Percentiles rank a stretch among this genome's conserved stretches.
These are phyloP conservation scores for Claviceps pazoutovae DNA, from an alignment of 2,329 filamentous ascomycete genomes.

Conservation along the genomic window DNA sequence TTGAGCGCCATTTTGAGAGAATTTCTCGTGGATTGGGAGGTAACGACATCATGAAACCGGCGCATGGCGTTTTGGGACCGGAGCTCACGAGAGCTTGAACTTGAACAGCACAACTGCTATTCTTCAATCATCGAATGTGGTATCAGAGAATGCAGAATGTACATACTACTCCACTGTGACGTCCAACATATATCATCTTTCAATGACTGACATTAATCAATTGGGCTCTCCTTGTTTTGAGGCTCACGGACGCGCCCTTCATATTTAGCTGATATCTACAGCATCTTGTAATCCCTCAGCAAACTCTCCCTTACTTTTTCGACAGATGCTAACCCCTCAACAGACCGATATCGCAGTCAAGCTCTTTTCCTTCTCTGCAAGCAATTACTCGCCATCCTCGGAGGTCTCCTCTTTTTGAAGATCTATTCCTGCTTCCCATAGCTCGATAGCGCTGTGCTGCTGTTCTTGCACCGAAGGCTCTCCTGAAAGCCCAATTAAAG, in stretches of 20 bases:
- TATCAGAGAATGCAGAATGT: not conserved
- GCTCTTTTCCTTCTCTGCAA: not conserved
- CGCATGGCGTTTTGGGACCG: not conserved
- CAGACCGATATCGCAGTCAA: not conserved
- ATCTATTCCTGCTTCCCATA: constrained; percentile 3
- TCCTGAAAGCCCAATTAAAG: not conserved
- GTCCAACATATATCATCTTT: not conserved
- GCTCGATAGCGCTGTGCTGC: constrained; percentile 2
- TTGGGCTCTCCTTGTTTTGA: not conserved
- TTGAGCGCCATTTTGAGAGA: not conserved
- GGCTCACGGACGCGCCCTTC: not conserved
- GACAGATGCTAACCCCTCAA: not conserved
- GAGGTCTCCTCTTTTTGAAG: not conserved
- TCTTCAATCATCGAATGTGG: no score
- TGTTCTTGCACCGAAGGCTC: not conserved
- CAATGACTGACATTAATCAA: not conserved
- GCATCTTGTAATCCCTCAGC: not conserved
- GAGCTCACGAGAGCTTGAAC: not conserved
- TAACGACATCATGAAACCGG: not conserved
- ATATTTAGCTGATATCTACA: not conserved
- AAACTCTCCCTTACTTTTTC: no score
- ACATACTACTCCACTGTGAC: not conserved
- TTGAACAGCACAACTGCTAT: not conserved
- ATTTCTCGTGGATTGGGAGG: not conserved
- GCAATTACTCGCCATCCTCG: not conserved